Percentiles rank a stretch among this genome's conserved stretches.
These are phyloP conservation scores for Lactarius sp. DNA, from an alignment of 768 basidiomycete genomes.

Conservation along the genomic window DNA sequence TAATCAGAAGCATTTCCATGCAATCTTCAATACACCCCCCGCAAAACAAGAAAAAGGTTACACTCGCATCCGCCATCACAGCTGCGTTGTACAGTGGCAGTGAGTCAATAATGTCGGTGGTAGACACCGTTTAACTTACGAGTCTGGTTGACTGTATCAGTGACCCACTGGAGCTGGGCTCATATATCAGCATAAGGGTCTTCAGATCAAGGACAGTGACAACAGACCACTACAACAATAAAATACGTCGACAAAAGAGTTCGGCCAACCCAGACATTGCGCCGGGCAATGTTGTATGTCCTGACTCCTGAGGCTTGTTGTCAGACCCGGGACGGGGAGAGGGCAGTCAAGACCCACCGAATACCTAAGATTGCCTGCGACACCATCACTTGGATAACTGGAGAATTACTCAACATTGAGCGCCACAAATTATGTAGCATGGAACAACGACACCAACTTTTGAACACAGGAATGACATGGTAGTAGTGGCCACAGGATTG, in stretches of 20 bases:
- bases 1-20: not conserved
- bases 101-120: not conserved
- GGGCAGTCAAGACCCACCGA: constrained; percentile 36
- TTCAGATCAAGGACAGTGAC: constrained; percentile 25
- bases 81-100: constrained; percentile 18
- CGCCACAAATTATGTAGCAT: not conserved
- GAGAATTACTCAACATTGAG: not conserved
- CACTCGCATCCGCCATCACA: constrained; percentile 1
- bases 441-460: constrained; percentile 40
- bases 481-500: constrained; percentile 45
- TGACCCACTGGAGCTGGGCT: constrained; percentile 49
- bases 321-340: not conserved
- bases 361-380: constrained; percentile 62
- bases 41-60: not conserved
- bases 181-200: not conserved
- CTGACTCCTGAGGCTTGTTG: constrained; percentile 37
- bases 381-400: constrained; percentile 58
- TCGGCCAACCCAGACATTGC: constrained; percentile 39
- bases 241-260: constrained; percentile 39
- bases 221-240: constrained; percentile 41
- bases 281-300: constrained; percentile 54
- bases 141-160: constrained; percentile 46
- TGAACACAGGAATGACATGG: constrained; percentile 52
- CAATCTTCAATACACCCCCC: not conserved
- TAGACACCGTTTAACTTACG: constrained; percentile 35